Evolutionary conservation across 192 early-diverging fungal genomes (phyloP), one percentile per base, ranked within the genome.

Genomic region (Podila horticola): DNA sequence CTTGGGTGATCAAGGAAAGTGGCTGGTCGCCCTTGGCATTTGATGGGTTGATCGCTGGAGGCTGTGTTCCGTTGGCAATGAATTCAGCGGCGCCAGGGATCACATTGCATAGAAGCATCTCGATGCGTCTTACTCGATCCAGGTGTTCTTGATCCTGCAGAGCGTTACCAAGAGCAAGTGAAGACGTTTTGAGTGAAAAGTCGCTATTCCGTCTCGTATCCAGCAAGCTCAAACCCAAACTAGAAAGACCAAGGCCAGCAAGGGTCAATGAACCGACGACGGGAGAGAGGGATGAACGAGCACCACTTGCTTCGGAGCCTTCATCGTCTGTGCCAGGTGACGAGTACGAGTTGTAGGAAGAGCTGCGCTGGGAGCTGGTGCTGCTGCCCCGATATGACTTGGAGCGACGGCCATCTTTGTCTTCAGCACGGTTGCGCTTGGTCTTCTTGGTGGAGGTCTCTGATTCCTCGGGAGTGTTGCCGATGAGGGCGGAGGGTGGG

Each of bases 11-110:
- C 28, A 72, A 50, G 11, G 52, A 67, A 24, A 67, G 51, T n/a
- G 24, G 30, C 13, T 28, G 62, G 6, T 71, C 38, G 22, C 22
- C 10, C 48, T 31, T 61, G 48, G 36, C 41, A 28, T 45, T 33
- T 10, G 45, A 31, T 13, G 7, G 28, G 30, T 15, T 10, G 28
- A 36, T 15, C 15, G 50, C 55, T 11, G 76, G 34, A 20, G 24
- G 15, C 15, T 62, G 66, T 4, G 57, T 30, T 5, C 77, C 77
- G 17, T 61, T 31, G n/a, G 70, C 62, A 49, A 81, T 73, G 55
- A 73, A 73, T 12, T 81, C 77, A 3, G 71, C 71, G 12, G 71
- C 77, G 17, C 77, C 77, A 24, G 77, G 77, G 24, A 81, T 73
- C 24, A 81, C 67, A 58, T 48, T 73, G 61, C 66, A 24, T 0